phyloP scores from a whole-genome alignment of 345 rosid species.

The Streptanthus diversifolius region DNA sequence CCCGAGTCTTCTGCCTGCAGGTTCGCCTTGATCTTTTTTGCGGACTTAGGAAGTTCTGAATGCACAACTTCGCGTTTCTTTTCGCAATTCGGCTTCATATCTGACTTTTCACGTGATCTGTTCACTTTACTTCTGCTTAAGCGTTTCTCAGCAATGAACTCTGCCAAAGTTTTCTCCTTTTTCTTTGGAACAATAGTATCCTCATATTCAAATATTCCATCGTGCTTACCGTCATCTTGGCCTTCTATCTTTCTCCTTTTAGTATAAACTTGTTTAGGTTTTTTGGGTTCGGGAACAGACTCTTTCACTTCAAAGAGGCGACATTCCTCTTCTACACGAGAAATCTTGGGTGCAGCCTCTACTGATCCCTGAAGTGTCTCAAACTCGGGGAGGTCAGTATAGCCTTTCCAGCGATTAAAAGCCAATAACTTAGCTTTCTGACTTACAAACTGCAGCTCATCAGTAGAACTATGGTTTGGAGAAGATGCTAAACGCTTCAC shows the following conservation, averaged over 20 bases:
- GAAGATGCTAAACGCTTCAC: conserved; percentile 44
- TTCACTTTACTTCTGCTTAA: conserved; percentile 32
- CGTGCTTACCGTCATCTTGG: conserved; percentile 26
- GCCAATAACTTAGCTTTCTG: conserved; percentile 56
- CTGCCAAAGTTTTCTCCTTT: conserved; percentile 64
- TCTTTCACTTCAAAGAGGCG: conserved; percentile 13
- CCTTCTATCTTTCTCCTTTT: conserved; percentile 34
- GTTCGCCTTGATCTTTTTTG: conserved; percentile 25
- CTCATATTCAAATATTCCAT: conserved; percentile 38
- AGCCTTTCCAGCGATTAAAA: conserved; percentile 67
- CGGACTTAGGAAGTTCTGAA: conserved; percentile 27
- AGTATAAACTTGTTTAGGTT: conserved; percentile 27
- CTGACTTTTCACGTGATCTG: conserved; percentile 24
- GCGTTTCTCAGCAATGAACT: conserved; percentile 45
- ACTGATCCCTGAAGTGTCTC: conserved; percentile 40
- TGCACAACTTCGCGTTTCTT: conserved; percentile 44
- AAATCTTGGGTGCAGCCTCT: conserved; percentile 46
- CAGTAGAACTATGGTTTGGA: conserved; percentile 35
- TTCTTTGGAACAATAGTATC: conserved; percentile 26
- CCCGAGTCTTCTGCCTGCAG: conserved; percentile 23
- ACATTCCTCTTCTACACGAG: conserved; percentile 26
- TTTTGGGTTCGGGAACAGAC: conserved; percentile 26
- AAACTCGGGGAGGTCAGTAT: conserved; percentile 50
- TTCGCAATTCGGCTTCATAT: conserved; percentile 16
- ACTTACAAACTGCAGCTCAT: conserved; percentile 48